Percentiles rank a stretch among this genome's conserved stretches.
Evolutionary conservation across 2,329 filamentous ascomycete genomes (phyloP).

Genomic region (Beauveria brongniartii): DNA sequence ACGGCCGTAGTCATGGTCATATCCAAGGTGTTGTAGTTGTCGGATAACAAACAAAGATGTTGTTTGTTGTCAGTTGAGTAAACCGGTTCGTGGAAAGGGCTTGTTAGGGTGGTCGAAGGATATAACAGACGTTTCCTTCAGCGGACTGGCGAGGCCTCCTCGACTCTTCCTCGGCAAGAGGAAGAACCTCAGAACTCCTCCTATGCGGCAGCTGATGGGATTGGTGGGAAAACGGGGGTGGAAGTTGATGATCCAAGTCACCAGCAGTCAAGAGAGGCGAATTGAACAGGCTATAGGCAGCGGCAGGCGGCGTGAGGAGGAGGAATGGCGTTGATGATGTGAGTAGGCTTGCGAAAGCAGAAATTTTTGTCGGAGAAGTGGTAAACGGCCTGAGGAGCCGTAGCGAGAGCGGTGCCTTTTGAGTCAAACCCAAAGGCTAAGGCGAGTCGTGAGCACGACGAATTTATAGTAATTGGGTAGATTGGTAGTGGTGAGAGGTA

Average conservation of each 20-base stretch:
- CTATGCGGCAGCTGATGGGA: slow-evolving; percentile 98
- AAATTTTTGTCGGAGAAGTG: slow-evolving; percentile 63
- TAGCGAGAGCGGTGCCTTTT: slow-evolving; percentile 53
- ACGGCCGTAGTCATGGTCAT: slow-evolving; percentile 59
- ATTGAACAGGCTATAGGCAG: slow-evolving; percentile 40
- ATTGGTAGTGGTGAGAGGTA: not conserved
- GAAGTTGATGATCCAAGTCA: slow-evolving; percentile 37
- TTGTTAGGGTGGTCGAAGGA: slow-evolving; percentile 89
- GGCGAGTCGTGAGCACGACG: slow-evolving; percentile 3
- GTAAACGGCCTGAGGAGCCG: slow-evolving; percentile 55
- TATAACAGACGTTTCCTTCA: slow-evolving; percentile 85
- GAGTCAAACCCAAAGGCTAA: slow-evolving; percentile 55
- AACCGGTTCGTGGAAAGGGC: slow-evolving; percentile 29
- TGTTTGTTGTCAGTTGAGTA: slow-evolving; percentile 11
- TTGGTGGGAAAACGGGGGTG: slow-evolving; percentile 49
- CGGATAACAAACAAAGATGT: not conserved
- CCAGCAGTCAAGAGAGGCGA: slow-evolving; percentile 41
- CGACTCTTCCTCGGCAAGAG: slow-evolving; percentile 99
- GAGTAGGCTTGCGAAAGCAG: slow-evolving; percentile 54
- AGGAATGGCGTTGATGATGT: slow-evolving; percentile 59
- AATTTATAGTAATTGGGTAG: not conserved
- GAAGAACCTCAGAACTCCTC: slow-evolving; percentile 96
- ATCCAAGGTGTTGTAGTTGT: slow-evolving; percentile 33
- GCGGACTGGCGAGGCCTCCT: slow-evolving; percentile 92
- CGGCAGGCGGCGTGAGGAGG: slow-evolving; percentile 42